These are phyloP conservation scores for Boletus reticuloceps DNA, from an alignment of 768 basidiomycete species.

Conservation along the genomic window DNA sequence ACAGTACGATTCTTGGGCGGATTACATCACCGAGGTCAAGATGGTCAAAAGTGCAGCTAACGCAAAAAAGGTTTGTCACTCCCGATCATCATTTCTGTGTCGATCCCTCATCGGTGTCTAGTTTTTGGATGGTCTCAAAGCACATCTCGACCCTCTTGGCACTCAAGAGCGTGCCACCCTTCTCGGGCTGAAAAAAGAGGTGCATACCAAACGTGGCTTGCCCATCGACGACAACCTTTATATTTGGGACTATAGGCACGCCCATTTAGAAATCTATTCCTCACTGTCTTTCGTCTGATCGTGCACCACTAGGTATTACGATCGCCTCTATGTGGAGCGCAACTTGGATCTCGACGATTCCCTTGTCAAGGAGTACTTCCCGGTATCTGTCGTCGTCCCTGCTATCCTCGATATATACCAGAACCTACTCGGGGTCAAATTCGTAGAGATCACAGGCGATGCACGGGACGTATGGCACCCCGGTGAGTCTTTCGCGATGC, in stretches of 20 bases:
- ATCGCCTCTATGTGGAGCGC: slow-evolving; percentile 53
- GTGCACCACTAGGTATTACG: slow-evolving; percentile 26
- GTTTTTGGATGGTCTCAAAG: slow-evolving; percentile 78
- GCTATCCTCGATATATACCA: slow-evolving; percentile 84
- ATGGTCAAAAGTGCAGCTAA: slow-evolving; percentile 75
- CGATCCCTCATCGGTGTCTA: slow-evolving; percentile 22
- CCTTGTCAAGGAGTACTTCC: slow-evolving; percentile 87
- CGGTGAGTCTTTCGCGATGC: slow-evolving; percentile 41
- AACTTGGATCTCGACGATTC: slow-evolving; percentile 70
- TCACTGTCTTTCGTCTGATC: background rate
- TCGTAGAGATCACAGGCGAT: slow-evolving; percentile 52
- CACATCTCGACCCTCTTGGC: slow-evolving; percentile 71
- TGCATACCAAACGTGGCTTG: slow-evolving; percentile 56
- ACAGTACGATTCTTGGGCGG: slow-evolving; percentile 79
- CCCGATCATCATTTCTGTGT: background rate
- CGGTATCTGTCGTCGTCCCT: slow-evolving; percentile 79
- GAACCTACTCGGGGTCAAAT: slow-evolving; percentile 72
- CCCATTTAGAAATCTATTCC: no score
- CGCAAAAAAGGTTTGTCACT: slow-evolving; percentile 48
- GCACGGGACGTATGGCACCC: slow-evolving; percentile 75
- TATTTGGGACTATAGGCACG: slow-evolving; percentile 81
- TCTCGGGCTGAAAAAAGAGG: slow-evolving; percentile 71
- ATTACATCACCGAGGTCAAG: slow-evolving; percentile 80
- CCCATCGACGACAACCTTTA: slow-evolving; percentile 73
- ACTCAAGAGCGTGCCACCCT: slow-evolving; percentile 63